Evolutionary conservation across 2,329 filamentous ascomycete genomes (phyloP).

Genomic region (Xylariaceae sp.): DNA sequence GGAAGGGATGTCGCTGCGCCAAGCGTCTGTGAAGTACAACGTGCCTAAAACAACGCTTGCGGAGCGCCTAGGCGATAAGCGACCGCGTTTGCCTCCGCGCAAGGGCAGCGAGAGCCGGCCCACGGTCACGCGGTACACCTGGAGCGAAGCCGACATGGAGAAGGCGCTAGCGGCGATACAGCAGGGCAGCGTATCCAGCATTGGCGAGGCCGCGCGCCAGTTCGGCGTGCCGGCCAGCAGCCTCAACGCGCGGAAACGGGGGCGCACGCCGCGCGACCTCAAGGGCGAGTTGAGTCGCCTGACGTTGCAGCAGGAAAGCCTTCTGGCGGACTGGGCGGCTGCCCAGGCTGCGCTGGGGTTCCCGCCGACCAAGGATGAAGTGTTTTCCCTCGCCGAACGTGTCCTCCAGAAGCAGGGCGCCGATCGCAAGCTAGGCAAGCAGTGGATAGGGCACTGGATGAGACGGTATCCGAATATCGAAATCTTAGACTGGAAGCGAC

Average conservation of each 20-base stretch:
- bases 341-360: constrained; percentile 33
- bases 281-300: constrained; percentile 31
- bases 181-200: constrained; percentile 2
- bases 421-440: constrained; percentile 33
- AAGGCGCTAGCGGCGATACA: constrained; percentile 31
- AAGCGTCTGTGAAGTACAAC: constrained; percentile 30
- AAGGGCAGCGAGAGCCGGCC: constrained; percentile 17
- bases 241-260: constrained; percentile 33
- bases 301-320: constrained; percentile 33
- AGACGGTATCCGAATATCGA: constrained; percentile 31
- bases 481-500: constrained; percentile 30
- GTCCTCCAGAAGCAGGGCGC: constrained; percentile 30
- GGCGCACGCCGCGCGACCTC: constrained; percentile 27
- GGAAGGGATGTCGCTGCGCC: constrained; percentile 34
- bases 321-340: constrained; percentile 36
- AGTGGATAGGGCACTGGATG: constrained; percentile 39
- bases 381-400: constrained; percentile 33
- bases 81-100: constrained; percentile 25
- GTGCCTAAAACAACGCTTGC: constrained; percentile 36
- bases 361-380: constrained; percentile 35
- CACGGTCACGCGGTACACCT: constrained; percentile 27
- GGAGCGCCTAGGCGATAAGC: constrained; percentile 27
- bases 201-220: constrained; percentile 29
- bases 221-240: constrained; percentile 36
- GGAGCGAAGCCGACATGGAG: constrained; percentile 33